Conservation (phyloP, 345 rosid genomes). For the Linum lewisii region DNA sequence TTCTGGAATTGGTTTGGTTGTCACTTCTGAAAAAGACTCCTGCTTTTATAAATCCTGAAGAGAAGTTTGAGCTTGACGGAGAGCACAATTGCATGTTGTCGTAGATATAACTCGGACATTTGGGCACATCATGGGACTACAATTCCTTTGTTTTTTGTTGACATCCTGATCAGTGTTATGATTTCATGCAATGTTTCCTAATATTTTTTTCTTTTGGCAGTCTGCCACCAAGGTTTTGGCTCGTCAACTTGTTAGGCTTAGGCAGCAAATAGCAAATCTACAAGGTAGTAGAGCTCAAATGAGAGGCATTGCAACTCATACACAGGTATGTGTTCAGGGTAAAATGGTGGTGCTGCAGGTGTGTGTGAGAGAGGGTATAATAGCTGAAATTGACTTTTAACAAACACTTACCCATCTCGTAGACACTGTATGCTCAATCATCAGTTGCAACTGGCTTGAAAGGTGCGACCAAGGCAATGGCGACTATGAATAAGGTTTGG, state of each 20-base stretch:
- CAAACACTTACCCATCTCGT: slow-evolving; percentile 16
- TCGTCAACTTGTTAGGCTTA: slow-evolving; percentile 71
- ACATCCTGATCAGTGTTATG: background rate
- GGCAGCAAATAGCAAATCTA: slow-evolving; percentile 83
- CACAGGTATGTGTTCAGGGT: slow-evolving; percentile 43
- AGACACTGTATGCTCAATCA: slow-evolving; percentile 95
- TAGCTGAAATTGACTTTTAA: slow-evolving; percentile 11
- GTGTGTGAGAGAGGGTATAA: background rate
- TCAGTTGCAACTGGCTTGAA: slow-evolving; percentile 88
- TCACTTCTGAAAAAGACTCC: too few species aligned
- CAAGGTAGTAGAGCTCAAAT: slow-evolving; percentile 98
- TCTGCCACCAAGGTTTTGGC: slow-evolving; percentile 83
- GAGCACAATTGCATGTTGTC: background rate
- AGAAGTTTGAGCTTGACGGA: background rate
- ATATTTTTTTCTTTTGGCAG: slow-evolving; percentile 27
- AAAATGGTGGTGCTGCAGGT: background rate
- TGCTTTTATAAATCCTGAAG: background rate
- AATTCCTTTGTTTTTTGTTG: background rate
- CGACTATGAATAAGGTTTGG: slow-evolving; percentile 79
- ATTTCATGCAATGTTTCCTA: background rate
- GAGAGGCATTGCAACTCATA: slow-evolving; percentile 97
- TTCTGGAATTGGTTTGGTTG: too few species aligned
- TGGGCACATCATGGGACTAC: background rate
- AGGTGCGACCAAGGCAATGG: slow-evolving; percentile 88
- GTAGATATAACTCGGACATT: background rate